These are phyloP conservation scores for Neurospora crassa DNA, from an alignment of 2,329 filamentous ascomycete genomes.

Conservation along the genomic window DNA sequence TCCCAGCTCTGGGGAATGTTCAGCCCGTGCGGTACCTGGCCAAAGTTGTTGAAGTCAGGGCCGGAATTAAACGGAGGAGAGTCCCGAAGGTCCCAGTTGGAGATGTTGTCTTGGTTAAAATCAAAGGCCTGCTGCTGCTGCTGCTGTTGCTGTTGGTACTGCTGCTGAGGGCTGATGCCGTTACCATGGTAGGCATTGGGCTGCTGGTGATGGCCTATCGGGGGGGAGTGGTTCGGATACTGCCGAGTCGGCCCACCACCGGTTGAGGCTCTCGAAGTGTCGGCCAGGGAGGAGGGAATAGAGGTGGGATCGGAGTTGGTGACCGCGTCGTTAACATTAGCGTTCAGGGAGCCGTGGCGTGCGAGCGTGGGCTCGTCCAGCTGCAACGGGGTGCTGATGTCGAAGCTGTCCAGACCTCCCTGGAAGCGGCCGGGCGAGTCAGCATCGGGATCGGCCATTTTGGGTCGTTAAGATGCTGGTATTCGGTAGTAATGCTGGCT, in stretches of 20 bases:
- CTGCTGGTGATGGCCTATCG: neutral
- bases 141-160: slow-evolving; percentile 20
- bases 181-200: slow-evolving; percentile 13
- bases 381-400: slow-evolving; percentile 1
- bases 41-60: slow-evolving; percentile 10
- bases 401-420: slow-evolving; percentile 15
- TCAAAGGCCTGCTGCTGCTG: slow-evolving; percentile 20
- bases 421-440: slow-evolving; percentile 16
- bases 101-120: slow-evolving; percentile 26
- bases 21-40: neutral
- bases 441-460: slow-evolving; percentile 15
- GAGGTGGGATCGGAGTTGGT: slow-evolving; percentile 9
- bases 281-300: slow-evolving; percentile 7
- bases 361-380: slow-evolving; percentile 9
- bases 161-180: slow-evolving; percentile 14
- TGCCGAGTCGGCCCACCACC: slow-evolving; percentile 7
- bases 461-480: slow-evolving; percentile 1
- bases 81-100: slow-evolving; percentile 40
- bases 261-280: slow-evolving; percentile 5
- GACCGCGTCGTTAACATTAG: slow-evolving; percentile 8
- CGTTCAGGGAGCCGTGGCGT: slow-evolving; percentile 7
- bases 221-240: slow-evolving; percentile 4
- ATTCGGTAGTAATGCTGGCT: neutral
- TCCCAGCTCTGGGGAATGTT: slow-evolving; percentile 23
- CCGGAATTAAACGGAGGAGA: slow-evolving; percentile 32